Evolutionary conservation across 73 alveolate genomes (phyloP), one percentile per base, ranked within the genome.

Genomic region (Paraurostyla sp.): DNA sequence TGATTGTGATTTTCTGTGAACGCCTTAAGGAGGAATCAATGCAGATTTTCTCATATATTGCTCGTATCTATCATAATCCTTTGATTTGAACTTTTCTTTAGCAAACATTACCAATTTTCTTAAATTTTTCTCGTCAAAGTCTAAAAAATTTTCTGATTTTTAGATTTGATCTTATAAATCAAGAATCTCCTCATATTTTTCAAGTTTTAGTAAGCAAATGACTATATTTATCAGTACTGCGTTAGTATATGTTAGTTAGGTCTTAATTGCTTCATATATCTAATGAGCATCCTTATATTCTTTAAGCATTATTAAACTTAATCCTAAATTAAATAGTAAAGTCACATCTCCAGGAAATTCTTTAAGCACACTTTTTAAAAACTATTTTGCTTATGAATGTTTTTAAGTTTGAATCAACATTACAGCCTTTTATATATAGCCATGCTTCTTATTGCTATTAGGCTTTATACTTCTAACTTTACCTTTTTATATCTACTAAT

Each of bases 61-160:
- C 27, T 73, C 86, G 27, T 73, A 73, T 73, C 52, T 73, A 43
- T 73, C 11, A 35, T 45, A 73, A 73, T 73, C 86, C 20, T 45
- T 35, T 3, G 3, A 6, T 48, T 49, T 73, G 7, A 73, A 25
- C 52, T 73, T 73, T 73, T 73, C 86, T 73, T 36, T 73, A 0
- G 86, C 86, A 73, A 73, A 73, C 9, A 73, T 0, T 20, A 43
- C 42, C 46, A 73, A 45, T 45, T 73, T 73, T 27, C 46, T 73
- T 3, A 73, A 35, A 25, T 73, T 73, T 45, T 45, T 73, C 86
- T 73, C 86, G 46, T 73, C 86, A 73, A 16, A 73, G 51, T 73
- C 86, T 23, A 73, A 71, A 38, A 73, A 73, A 73, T 73, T 73
- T n/a, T 73, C 86, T 13, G 86, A 73, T 48, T 43, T 73, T 73